Evolutionary conservation across 768 basidiomycete species (phyloP), one percentile per base, ranked within the genome.

Genomic region (Hemileccinum rubropunctum): DNA sequence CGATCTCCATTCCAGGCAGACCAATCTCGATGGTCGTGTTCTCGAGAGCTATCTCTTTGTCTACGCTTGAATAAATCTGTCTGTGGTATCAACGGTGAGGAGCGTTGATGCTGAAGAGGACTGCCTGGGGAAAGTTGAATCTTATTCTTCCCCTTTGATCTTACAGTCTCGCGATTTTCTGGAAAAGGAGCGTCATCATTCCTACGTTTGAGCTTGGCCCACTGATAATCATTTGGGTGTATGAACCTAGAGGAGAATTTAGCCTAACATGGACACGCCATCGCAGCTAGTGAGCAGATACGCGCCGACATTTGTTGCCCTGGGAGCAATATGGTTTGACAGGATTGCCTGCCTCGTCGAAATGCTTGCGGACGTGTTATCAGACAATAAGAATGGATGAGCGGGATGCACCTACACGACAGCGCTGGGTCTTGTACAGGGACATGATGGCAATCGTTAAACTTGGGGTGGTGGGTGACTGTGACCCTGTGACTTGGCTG

Each of bases 241-340:
- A 80, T 70, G 53, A 78, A 81, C 26, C 80, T 72, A 51, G 47
- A 53, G 13, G 45, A 27, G 20, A 36, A 49, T 45, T 53, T 46
- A 50, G 50, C 47, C 14, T 40, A 27, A 42, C 33, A 38, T 30
- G 44, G 11, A 54, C 28, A 45, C 6, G 39, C 53, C 21, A 44
- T 56, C 48, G 33, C 33, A 43, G 42, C 42, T 40, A 39, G 53
- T 32, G 32, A 35, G 41, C 44, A 28, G 43, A 58, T 48, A 66
- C 74, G 47, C 56, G 78, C 80, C 80, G 76, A 63, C 80, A 81
- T 33, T 61, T 68, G 37, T 66, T 67, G 26, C 80, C 80, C 53
- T 80, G 73, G 32, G 60, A 70, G 53, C 80, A 81, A 26, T 64
- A 65, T 8, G 76, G 74, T 48, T 68, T 69, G 42, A 77, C 61